Conservation (phyloP, 2,329 filamentous ascomycete genomes). For the Coniochaeta sp. region DNA sequence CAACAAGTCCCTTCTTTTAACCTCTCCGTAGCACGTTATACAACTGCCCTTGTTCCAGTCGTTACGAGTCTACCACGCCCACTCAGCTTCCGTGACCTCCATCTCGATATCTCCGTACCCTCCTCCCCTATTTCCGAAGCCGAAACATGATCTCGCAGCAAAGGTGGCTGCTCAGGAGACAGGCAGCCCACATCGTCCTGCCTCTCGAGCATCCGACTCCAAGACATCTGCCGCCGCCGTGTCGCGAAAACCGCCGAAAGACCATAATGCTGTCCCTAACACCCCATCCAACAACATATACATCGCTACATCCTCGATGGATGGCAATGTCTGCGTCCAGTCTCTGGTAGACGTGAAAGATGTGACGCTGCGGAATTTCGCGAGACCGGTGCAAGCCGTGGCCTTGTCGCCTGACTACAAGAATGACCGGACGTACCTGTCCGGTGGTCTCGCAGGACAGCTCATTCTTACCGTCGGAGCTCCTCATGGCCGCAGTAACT, state of each 20-base stretch:
- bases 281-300: constrained; percentile 86
- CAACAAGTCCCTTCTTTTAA: constrained; percentile 16
- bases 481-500: constrained; percentile 72
- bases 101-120: constrained; percentile 87
- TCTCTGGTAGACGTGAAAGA: constrained; percentile 84
- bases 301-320: constrained; percentile 87
- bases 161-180: constrained; percentile 27
- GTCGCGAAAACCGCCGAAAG: constrained; percentile 41
- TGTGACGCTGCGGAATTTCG: constrained; percentile 87
- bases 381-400: constrained; percentile 83
- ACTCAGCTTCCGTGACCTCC: constrained; percentile 82
- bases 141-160: constrained; percentile 31
- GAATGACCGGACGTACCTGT: constrained; percentile 80
- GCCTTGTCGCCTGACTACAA: constrained; percentile 94
- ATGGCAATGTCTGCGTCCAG: constrained; percentile 90
- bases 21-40: constrained; percentile 62
- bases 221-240: constrained; percentile 40
- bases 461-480: constrained; percentile 82
- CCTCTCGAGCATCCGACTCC: constrained; percentile 31
- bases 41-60: constrained; percentile 75
- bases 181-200: constrained; percentile 23
- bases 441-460: constrained; percentile 81
- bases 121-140: constrained; percentile 36
- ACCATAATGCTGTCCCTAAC: constrained; percentile 54
- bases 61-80: constrained; percentile 82